These are phyloP conservation scores for Tolypocladium tropicale DNA, from an alignment of 2,329 filamentous ascomycete species.

Conservation along the genomic window DNA sequence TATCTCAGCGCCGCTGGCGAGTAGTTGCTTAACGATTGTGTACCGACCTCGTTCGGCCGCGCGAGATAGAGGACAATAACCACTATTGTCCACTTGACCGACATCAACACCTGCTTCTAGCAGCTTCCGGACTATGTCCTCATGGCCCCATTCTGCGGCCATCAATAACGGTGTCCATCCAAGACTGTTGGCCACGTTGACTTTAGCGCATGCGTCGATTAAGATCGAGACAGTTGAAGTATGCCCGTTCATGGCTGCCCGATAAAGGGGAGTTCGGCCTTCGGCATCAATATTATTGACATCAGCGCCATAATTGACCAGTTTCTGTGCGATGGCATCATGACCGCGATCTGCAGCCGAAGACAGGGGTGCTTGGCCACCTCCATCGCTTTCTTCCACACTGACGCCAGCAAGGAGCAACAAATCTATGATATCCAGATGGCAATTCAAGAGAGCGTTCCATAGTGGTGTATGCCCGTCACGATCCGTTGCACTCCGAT, in stretches of 20 bases:
- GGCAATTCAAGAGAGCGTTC: neutral
- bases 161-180: neutral
- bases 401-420: conserved; percentile 5
- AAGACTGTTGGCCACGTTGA: neutral
- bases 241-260: neutral
- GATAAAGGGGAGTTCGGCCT: neutral
- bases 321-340: conserved; percentile 2
- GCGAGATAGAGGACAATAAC: neutral
- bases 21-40: neutral
- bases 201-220: neutral
- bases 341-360: conserved; percentile 4
- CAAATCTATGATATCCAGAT: conserved; percentile 1
- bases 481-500: neutral
- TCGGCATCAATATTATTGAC: neutral
- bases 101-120: neutral
- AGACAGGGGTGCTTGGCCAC: neutral
- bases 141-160: neutral
- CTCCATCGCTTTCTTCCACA: conserved; percentile 1
- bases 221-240: neutral
- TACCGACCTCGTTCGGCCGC: neutral
- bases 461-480: neutral
- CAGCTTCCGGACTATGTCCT: neutral
- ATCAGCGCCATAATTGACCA: conserved; percentile 3
- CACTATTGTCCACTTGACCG: accelerated
- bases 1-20: neutral